Base-by-base conservation (phyloP, 176 grass and related monocot species). In the Zea luxurians region DNA sequence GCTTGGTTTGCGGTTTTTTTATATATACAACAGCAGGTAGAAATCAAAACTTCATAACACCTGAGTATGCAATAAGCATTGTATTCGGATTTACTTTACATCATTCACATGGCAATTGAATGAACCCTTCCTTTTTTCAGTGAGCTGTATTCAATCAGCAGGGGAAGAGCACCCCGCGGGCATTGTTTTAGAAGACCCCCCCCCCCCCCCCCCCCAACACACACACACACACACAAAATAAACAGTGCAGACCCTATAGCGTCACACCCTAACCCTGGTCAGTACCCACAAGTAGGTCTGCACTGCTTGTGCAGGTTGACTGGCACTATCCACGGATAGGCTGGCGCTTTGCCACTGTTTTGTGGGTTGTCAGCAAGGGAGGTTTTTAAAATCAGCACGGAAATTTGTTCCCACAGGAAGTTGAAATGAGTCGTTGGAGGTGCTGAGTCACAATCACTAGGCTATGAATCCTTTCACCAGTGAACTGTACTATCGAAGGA, bases 1-100 rank as follows among this genome's bases (percentile, higher is more conserved):
- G 35, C 71, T 76, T 35, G 38, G 70, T 86, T 78, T 78, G 53
- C 66, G 3, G 63, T 45, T 45, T 82, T 34, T 34, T 43, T 74
- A 83, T 48, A 18, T 47, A 72, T 78, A 82, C 1, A 2, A 8
- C 40, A 61, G 36, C 61, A 76, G 61, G 70, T 81, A 65, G 21
- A 43, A 43, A 45, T 15, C 10, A 45, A 84, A 84, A 71, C 43
- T 10, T n/a, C 3, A 43, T 74, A 43, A 13, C 71, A 76, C 47
- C 48, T 63, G 27, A 12, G 58, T 75, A 13, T 42, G n/a, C 55
- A 64, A 62, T 69, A 66, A 41, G 20, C 44, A 10, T 18, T 61
- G 36, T 59, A 20, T 80, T 49, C 76, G 34, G 60, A 70, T 2
- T 60, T 10, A 21, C 57, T 76, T 82, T 12, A 76, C 59, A 6